A percentile compares a stretch with the other conserved stretches of the same genome.
These are phyloP conservation scores for Aspergillus sp. DNA, from an alignment of 2,329 filamentous ascomycete genomes.

Conservation along the genomic window DNA sequence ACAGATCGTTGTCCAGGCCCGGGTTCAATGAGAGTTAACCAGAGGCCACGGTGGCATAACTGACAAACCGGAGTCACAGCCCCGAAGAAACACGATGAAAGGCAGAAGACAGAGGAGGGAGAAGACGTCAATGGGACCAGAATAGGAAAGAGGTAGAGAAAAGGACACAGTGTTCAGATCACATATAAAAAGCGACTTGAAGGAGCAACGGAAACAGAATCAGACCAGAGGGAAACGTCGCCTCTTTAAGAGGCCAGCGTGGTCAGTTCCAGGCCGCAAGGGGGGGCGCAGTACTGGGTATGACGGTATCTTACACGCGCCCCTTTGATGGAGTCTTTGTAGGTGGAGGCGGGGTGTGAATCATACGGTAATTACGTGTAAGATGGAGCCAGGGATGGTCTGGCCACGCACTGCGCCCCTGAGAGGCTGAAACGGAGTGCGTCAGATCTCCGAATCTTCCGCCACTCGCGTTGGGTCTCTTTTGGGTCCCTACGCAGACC, in stretches of 20 bases:
- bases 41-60: constrained; percentile 35
- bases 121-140: constrained; percentile 12
- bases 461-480: too few species aligned
- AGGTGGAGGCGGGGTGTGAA: too few species aligned
- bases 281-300: constrained; percentile 14
- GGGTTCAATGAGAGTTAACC: not conserved
- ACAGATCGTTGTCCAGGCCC: not conserved
- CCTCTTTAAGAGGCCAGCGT: constrained; percentile 39
- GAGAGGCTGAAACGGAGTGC: too few species aligned
- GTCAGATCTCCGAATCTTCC: too few species aligned
- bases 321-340: too few species aligned
- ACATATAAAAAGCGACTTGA: constrained; percentile 4
- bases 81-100: constrained; percentile 10
- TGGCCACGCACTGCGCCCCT: too few species aligned
- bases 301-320: constrained; percentile 5
- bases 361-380: not conserved
- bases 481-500: not conserved
- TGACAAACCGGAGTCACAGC: constrained; percentile 20
- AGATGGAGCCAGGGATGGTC: not conserved
- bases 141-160: constrained; percentile 8
- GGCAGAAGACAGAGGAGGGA: constrained; percentile 4
- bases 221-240: constrained; percentile 10
- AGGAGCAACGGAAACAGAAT: constrained; percentile 1
- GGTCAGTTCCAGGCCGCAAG: constrained; percentile 21
- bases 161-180: constrained; percentile 31